phyloP scores from a whole-genome alignment of 352 stramenopile genomes.

The Pythium periplocum region DNA sequence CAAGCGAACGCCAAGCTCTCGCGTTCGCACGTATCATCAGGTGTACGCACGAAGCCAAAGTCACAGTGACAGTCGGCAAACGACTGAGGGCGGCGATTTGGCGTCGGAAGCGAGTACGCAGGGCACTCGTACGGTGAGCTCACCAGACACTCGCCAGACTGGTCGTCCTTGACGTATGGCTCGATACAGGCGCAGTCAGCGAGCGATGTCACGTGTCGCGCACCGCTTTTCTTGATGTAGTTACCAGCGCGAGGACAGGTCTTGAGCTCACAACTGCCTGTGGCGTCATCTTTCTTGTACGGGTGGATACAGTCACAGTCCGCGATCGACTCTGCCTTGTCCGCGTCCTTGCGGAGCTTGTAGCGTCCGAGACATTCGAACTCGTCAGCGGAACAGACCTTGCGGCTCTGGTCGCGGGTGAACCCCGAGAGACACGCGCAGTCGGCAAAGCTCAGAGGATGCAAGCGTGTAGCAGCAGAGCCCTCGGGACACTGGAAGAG shows the following conservation, averaged over 20 bases:
- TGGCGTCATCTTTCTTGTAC: constrained; percentile 63
- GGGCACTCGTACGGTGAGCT: constrained; percentile 14
- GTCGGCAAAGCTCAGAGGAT: constrained; percentile 37
- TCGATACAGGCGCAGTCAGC: constrained; percentile 61
- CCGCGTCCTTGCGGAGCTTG: constrained; percentile 27
- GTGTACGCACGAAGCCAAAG: constrained; percentile 60
- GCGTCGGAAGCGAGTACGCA: constrained; percentile 24
- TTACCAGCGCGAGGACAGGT: constrained; percentile 71
- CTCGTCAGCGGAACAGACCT: constrained; percentile 22
- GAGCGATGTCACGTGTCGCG: constrained; percentile 40
- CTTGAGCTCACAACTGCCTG: constrained; percentile 41
- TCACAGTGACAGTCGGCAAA: constrained; percentile 73
- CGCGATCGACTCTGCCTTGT: constrained; percentile 32
- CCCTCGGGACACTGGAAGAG: constrained; percentile 30
- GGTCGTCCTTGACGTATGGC: constrained; percentile 65
- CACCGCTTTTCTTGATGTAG: constrained; percentile 50
- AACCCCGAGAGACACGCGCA: constrained; percentile 27
- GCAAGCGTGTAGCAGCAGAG: constrained; percentile 23
- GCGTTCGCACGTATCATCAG: constrained; percentile 34
- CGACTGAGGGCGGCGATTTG: constrained; percentile 29
- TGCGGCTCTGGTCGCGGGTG: constrained; percentile 32
- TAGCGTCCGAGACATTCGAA: constrained; percentile 66
- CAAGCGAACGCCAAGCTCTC: constrained; percentile 59
- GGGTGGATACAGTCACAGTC: constrained; percentile 73
- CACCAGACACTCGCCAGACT: constrained; percentile 60